Evolutionary conservation across 2,329 filamentous ascomycete species (phyloP).

Genomic region (Ilyonectria robusta): DNA sequence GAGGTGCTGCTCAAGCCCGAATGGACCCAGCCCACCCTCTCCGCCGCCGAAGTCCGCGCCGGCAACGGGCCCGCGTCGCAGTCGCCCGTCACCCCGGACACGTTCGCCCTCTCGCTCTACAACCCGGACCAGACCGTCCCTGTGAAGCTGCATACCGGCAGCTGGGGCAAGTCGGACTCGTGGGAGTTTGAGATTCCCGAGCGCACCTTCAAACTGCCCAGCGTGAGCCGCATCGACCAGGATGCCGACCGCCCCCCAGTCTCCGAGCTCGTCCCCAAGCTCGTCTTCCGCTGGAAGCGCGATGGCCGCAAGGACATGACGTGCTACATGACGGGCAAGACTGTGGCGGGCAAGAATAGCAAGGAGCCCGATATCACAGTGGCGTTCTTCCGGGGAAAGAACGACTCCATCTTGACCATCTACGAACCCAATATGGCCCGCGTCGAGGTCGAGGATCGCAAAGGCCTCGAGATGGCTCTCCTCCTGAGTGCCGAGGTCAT

Average conservation of each 20-base stretch:
- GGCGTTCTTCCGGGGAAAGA: slow-evolving; percentile 84
- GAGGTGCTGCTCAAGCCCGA: slow-evolving; percentile 88
- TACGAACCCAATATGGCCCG: slow-evolving; percentile 94
- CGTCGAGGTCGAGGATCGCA: slow-evolving; percentile 93
- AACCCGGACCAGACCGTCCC: slow-evolving; percentile 89
- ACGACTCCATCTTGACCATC: slow-evolving; percentile 79
- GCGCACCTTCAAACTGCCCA: slow-evolving; percentile 86
- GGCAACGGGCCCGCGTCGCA: slow-evolving; percentile 75
- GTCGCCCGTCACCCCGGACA: slow-evolving; percentile 80
- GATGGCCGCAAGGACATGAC: slow-evolving; percentile 92
- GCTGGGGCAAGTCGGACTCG: slow-evolving; percentile 83
- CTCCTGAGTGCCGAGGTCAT: slow-evolving; percentile 75
- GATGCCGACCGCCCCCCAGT: slow-evolving; percentile 63
- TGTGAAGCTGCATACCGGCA: slow-evolving; percentile 79
- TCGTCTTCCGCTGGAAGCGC: slow-evolving; percentile 90
- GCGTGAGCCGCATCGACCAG: slow-evolving; percentile 82
- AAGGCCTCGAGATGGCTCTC: slow-evolving; percentile 90
- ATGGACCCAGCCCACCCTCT: slow-evolving; percentile 87
- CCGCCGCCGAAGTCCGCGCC: slow-evolving; percentile 83
- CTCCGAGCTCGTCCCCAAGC: slow-evolving; percentile 75
- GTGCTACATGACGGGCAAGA: slow-evolving; percentile 87
- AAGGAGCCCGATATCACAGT: slow-evolving; percentile 96
- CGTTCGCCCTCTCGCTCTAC: slow-evolving; percentile 90
- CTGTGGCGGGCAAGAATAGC: slow-evolving; percentile 81
- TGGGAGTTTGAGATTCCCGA: slow-evolving; percentile 97